Evolutionary conservation across 257 asterid genomes (phyloP), one percentile per base, ranked within the genome.

Genomic region (Sherardia arvensis): DNA sequence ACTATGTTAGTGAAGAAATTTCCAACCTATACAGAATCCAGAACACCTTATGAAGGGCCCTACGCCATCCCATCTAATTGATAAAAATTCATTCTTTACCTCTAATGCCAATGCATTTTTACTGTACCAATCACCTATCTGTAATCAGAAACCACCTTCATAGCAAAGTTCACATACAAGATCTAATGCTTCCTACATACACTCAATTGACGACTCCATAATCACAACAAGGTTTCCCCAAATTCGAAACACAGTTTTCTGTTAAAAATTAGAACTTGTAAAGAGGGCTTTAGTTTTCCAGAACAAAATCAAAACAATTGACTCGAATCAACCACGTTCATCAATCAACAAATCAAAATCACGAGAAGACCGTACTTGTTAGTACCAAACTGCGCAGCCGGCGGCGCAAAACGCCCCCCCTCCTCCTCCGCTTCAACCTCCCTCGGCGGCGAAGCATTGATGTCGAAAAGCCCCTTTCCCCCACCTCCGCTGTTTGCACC

Each of bases 291-390:
- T 26, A n/a, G 21, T 51, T 51, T 48, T 8, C 8, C 7, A n/a
- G n/a, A n/a, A n/a, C n/a, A n/a, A n/a, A n/a, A n/a, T n/a, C n/a
- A n/a, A n/a, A n/a, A n/a, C n/a, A n/a, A n/a, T n/a, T n/a, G n/a
- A n/a, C n/a, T n/a, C n/a, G n/a, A n/a, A n/a, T n/a, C n/a, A n/a
- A n/a, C n/a, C n/a, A n/a, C n/a, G n/a, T n/a, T n/a, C n/a, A n/a
- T n/a, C n/a, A n/a, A n/a, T n/a, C n/a, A n/a, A n/a, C n/a, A n/a
- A n/a, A n/a, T n/a, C n/a, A n/a, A n/a, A n/a, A n/a, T n/a, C n/a
- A n/a, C n/a, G n/a, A n/a, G n/a, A n/a, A n/a, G n/a, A n/a, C 30
- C 81, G 30, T 80, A 90, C 97, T 84, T 85, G 78, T 70, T 85
- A 77, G 70, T 48, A 32, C 32, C 59, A 11, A 48, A 28, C 76